Percentiles rank a stretch among this genome's conserved stretches.
These are phyloP conservation scores for Dactylella cylindrospora DNA, from an alignment of 2,329 filamentous ascomycete species.

Conservation along the genomic window DNA sequence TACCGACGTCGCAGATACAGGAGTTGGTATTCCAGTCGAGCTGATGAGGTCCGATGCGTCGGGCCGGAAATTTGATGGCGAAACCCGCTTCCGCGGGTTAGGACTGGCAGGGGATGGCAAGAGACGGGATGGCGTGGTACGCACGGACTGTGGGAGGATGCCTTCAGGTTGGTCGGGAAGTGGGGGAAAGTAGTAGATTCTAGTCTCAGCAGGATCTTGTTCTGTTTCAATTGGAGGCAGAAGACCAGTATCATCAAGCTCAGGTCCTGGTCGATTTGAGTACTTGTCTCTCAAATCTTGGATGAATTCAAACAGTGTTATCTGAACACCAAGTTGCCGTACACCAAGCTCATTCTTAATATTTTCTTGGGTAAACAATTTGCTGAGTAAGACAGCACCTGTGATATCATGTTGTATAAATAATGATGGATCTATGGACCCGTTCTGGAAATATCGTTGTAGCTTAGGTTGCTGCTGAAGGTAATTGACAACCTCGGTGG, in stretches of 20 bases:
- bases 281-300: slow-evolving; percentile 3
- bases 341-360: slow-evolving; percentile 9
- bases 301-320: slow-evolving; percentile 10
- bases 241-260: slow-evolving; percentile 8
- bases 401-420: slow-evolving; percentile 28
- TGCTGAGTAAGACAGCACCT: slow-evolving; percentile 4
- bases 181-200: too few species aligned
- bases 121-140: too few species aligned
- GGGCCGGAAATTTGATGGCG: too few species aligned
- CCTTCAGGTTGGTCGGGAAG: too few species aligned
- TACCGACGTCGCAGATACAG: too few species aligned
- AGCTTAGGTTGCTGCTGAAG: not conserved
- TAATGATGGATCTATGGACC: not conserved
- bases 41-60: too few species aligned
- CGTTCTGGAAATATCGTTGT: slow-evolving; percentile 4
- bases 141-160: too few species aligned
- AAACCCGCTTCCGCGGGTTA: too few species aligned
- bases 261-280: not conserved
- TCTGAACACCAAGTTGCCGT: not conserved
- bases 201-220: too few species aligned
- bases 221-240: too few species aligned
- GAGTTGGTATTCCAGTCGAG: too few species aligned
- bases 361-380: not conserved
- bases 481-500: slow-evolving; percentile 19
- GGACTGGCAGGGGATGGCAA: too few species aligned